Conservation (phyloP, 208 protist genomes). For the Naegleria gruberi region DNA sequence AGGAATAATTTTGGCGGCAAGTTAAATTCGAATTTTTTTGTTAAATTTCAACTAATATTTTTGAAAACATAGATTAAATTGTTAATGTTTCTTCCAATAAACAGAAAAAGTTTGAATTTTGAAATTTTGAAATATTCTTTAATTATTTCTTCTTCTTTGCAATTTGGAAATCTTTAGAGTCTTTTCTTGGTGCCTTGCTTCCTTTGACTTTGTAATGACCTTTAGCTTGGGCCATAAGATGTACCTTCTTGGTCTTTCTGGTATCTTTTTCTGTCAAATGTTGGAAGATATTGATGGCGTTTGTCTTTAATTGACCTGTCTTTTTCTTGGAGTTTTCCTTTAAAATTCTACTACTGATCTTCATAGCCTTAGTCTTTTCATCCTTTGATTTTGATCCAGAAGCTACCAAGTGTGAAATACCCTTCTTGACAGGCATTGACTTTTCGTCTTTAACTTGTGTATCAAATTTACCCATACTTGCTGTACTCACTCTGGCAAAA, state of each 20-base stretch:
- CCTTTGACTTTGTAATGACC: not conserved
- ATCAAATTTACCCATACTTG: conserved; percentile 20
- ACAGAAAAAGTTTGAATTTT: no score
- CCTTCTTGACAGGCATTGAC: not conserved
- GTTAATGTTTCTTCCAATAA: no score
- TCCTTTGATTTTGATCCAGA: not conserved
- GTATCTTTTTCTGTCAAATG: not conserved
- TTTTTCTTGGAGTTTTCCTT: not conserved
- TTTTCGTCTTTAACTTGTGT: not conserved
- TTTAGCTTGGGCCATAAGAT: not conserved
- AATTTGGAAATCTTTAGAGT: not conserved
- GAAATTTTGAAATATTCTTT: not conserved
- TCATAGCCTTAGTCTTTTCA: not conserved
- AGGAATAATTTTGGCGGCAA: no score
- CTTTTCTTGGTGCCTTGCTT: not conserved
- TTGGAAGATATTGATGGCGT: not conserved
- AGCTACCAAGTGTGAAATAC: not conserved
- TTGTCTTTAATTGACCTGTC: not conserved
- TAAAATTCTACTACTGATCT: conserved; percentile 5
- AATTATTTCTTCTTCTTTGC: not conserved
- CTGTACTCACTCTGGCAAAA: not conserved
- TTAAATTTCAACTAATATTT: no score
- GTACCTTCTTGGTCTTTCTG: not conserved
- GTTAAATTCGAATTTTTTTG: no score
- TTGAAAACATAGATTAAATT: no score